phyloP scores from a whole-genome alignment of 495 filamentous ascomycete genomes.

The Talaromyces adpressus region DNA sequence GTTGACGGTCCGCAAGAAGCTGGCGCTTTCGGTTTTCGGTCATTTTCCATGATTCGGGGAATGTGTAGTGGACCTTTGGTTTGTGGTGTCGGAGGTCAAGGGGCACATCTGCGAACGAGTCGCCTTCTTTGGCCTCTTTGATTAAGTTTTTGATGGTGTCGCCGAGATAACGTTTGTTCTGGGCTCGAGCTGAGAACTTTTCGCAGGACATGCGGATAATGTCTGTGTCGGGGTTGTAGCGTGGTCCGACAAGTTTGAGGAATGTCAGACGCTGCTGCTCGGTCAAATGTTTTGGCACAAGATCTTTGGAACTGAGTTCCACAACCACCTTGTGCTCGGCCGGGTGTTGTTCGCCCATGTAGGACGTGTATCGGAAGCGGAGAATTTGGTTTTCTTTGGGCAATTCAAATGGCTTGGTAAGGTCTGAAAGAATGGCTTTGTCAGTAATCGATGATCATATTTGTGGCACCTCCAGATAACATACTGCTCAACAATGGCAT shows the following conservation, averaged over 20 bases:
- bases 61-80: constrained; percentile 56
- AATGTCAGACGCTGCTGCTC: constrained; percentile 68
- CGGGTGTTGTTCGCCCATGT: constrained; percentile 90
- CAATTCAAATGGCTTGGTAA: constrained; percentile 69
- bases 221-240: constrained; percentile 84
- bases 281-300: constrained; percentile 51
- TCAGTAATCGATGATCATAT: constrained; percentile 18
- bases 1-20: constrained; percentile 50
- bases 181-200: constrained; percentile 74
- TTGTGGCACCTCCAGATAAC: constrained; percentile 19
- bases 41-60: constrained; percentile 78
- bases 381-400: constrained; percentile 62
- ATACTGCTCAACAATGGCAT: constrained; percentile 86
- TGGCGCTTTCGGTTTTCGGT: constrained; percentile 58
- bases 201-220: constrained; percentile 88
- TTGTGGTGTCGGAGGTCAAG: constrained; percentile 85
- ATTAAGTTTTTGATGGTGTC: constrained; percentile 71
- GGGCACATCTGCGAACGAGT: constrained; percentile 83
- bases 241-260: constrained; percentile 77
- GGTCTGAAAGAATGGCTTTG: constrained; percentile 43
- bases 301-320: constrained; percentile 69
- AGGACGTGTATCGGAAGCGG: constrained; percentile 94
- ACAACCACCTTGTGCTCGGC: constrained; percentile 89
- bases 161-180: constrained; percentile 92
- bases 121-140: constrained; percentile 69